Evolutionary conservation across 2,329 filamentous ascomycete genomes (phyloP).

Genomic region (Colletotrichum coccodes): DNA sequence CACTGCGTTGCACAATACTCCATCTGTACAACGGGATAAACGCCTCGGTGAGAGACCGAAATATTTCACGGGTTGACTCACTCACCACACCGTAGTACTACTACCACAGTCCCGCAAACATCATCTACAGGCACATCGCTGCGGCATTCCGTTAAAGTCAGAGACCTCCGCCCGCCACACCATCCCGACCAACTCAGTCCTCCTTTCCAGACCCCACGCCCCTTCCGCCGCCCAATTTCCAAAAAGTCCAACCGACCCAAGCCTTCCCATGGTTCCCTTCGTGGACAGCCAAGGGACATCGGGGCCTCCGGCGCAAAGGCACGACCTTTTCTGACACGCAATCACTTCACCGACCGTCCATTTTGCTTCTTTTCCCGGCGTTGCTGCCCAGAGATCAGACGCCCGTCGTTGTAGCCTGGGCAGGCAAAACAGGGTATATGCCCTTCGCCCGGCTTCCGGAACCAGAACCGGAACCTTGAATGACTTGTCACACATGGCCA

Average conservation of each 20-base stretch:
- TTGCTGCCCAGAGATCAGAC: slow-evolving; percentile 3
- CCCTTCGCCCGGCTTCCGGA: slow-evolving; percentile 1
- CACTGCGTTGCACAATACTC: not conserved
- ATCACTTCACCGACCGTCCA: not conserved
- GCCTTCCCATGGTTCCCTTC: not conserved
- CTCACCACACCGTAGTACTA: not conserved
- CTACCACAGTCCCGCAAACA: not conserved
- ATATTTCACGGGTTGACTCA: not conserved
- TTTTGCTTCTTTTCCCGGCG: not conserved
- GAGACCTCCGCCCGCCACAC: not conserved
- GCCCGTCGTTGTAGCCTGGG: not conserved
- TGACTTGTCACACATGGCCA: not conserved
- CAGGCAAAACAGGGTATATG: slow-evolving; percentile 1
- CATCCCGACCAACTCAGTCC: not conserved
- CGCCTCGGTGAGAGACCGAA: slow-evolving; percentile 16
- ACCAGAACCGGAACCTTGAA: slow-evolving; percentile 10
- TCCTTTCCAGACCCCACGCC: not conserved
- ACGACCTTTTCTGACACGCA: slow-evolving; percentile 1
- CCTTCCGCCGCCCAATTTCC: not conserved
- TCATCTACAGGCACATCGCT: slow-evolving; percentile 12
- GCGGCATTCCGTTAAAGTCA: not conserved
- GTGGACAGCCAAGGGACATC: not conserved
- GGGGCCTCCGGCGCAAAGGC: slow-evolving; percentile 12
- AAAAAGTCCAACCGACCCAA: not conserved
- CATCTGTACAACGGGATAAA: not conserved